Conservation (phyloP, 306 rosid genomes). For the Biancaea sappan region DNA sequence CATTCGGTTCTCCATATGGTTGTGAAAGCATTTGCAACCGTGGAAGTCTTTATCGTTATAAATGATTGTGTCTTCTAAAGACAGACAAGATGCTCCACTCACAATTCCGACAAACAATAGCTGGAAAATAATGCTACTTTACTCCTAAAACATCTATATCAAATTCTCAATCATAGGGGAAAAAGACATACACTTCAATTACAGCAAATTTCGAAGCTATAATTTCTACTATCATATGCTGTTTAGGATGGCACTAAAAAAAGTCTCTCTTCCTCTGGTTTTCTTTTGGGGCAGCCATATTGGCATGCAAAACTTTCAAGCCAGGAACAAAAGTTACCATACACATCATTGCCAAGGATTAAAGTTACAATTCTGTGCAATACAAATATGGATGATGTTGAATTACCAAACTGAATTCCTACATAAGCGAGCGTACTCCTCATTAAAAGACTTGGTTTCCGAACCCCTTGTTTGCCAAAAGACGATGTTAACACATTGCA, state of each 20-base stretch:
- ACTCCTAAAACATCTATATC: conserved; percentile 10
- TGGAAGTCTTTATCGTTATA: not conserved
- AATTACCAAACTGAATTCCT: conserved; percentile 37
- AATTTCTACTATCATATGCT: not conserved
- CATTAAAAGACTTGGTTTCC: conserved; percentile 23
- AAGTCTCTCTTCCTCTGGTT: not conserved
- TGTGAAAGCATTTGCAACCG: conserved; percentile 7
- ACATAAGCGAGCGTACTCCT: conserved; percentile 30
- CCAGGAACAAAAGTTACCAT: conserved; percentile 15
- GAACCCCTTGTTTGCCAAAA: conserved; percentile 19
- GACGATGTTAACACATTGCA: not conserved
- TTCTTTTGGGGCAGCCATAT: not conserved
- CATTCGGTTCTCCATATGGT: conserved; percentile 13
- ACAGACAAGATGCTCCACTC: conserved; percentile 1
- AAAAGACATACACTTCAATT: not conserved
- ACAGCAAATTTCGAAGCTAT: not conserved
- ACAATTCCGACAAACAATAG: conserved; percentile 4
- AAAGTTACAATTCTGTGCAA: conserved; percentile 17
- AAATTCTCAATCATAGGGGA: not conserved
- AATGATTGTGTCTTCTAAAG: conserved; percentile 15
- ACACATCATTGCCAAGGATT: conserved; percentile 32
- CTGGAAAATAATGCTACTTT: conserved; percentile 9
- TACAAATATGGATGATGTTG: conserved; percentile 34
- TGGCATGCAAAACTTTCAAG: conserved; percentile 28
- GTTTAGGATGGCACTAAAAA: not conserved